phyloP scores from a whole-genome alignment of 805 yeast species.

The Metschnikowia picachoensis region DNA sequence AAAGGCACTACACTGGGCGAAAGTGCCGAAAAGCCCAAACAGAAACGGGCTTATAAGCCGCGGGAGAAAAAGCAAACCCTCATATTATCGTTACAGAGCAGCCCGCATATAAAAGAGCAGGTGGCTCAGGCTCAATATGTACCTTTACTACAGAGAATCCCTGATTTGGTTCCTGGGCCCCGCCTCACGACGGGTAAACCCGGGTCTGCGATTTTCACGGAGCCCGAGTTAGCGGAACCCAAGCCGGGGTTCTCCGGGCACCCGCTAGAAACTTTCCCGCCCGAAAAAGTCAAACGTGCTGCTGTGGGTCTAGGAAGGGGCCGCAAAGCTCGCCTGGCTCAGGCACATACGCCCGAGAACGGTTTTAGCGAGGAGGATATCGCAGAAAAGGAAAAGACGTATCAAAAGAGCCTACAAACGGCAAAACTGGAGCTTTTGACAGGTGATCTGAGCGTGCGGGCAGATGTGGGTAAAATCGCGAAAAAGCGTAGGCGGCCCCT shows the following conservation, averaged over 20 bases:
- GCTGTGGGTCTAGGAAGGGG: constrained; percentile 45
- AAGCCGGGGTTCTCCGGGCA: constrained; percentile 65
- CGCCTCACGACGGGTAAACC: background rate
- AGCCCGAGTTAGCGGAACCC: constrained; percentile 56
- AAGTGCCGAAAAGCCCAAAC: background rate
- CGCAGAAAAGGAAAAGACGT: constrained; percentile 10
- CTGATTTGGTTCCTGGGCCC: constrained; percentile 4
- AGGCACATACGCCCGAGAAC: constrained; percentile 1
- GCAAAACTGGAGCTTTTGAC: constrained; percentile 14
- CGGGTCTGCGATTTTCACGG: constrained; percentile 37
- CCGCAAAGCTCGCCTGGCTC: constrained; percentile 18
- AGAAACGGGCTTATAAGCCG: background rate
- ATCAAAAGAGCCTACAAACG: constrained; percentile 15
- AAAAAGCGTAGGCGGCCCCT: constrained; percentile 3
- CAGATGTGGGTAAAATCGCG: constrained; percentile 10
- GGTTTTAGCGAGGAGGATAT: constrained; percentile 18
- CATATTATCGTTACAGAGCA: constrained; percentile 8
- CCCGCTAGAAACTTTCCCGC: constrained; percentile 68
- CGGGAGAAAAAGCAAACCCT: constrained; percentile 4
- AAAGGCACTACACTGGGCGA: too few relatives aligned
- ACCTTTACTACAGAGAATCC: constrained; percentile 2
- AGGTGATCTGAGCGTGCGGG: constrained; percentile 14
- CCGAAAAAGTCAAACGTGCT: constrained; percentile 52
- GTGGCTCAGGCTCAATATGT: background rate
- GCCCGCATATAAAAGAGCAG: constrained; percentile 9